Evolutionary conservation across 2,329 filamentous ascomycete genomes (phyloP).

Genomic region (Aspergillus melleus): DNA sequence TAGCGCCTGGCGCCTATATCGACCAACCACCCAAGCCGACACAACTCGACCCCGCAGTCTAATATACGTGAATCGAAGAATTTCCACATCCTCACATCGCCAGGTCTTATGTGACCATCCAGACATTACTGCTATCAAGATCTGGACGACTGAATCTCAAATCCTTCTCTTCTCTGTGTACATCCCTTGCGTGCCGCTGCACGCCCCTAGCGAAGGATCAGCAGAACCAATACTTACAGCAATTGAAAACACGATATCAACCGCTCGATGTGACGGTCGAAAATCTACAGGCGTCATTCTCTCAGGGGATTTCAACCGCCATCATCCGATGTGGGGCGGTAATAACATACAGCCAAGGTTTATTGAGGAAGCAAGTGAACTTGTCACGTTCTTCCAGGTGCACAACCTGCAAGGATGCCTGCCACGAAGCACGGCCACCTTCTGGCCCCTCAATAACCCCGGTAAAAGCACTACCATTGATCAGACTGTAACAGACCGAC

Average conservation of each 20-base stretch:
- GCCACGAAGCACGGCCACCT: conserved; percentile 6
- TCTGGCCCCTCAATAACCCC: conserved; percentile 12
- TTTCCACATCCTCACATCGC: conserved; percentile 22
- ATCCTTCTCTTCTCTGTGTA: conserved; percentile 21
- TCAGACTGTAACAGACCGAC: conserved; percentile 17
- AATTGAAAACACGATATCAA: too few relatives aligned
- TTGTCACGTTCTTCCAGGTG: conserved; percentile 18
- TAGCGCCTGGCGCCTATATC: conserved; percentile 26
- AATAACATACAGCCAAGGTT: neutral
- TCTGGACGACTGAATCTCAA: conserved; percentile 17
- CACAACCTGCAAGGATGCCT: conserved; percentile 15
- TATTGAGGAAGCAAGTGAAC: conserved; percentile 12
- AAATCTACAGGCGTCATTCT: too few relatives aligned
- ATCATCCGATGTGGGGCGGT: conserved; percentile 13
- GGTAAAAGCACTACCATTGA: conserved; percentile 15
- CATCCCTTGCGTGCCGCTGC: too few relatives aligned
- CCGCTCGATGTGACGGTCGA: too few relatives aligned
- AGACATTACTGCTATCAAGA: conserved; percentile 23
- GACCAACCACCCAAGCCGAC: conserved; percentile 15
- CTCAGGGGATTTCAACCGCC: conserved; percentile 14
- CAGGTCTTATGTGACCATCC: conserved; percentile 26
- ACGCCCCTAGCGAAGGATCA: too few relatives aligned
- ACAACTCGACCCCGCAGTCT: conserved; percentile 26
- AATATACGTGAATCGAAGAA: conserved; percentile 22
- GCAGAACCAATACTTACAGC: too few relatives aligned